phyloP scores from a whole-genome alignment of 441 rosid genomes.

The Pelargonium citronellum region DNA sequence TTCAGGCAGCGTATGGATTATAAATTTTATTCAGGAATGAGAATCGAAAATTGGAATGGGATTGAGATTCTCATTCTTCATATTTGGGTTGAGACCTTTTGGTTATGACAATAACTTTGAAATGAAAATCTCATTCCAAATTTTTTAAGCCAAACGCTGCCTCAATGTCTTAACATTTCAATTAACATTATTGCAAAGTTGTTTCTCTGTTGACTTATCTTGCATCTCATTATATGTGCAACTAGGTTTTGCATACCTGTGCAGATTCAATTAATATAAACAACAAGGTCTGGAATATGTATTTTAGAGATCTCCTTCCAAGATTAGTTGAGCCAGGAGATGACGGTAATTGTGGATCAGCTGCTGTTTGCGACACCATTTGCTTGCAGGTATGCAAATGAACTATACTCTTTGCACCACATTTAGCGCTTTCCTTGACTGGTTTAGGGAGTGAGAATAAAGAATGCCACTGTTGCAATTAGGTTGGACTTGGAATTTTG shows the following conservation, averaged over 20 bases:
- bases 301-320: conserved; percentile 14
- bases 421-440: not conserved
- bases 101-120: too few species aligned
- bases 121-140: too few species aligned
- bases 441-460: not conserved
- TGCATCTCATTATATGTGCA: not conserved
- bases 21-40: too few species aligned
- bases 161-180: not conserved
- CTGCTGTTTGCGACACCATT: conserved; percentile 18
- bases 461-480: too few species aligned
- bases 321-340: conserved; percentile 19
- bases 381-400: conserved; percentile 20
- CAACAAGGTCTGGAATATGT: conserved; percentile 17
- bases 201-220: not conserved
- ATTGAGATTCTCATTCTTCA: too few species aligned
- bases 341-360: conserved; percentile 20
- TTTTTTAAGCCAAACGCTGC: too few species aligned
- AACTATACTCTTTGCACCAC: not conserved
- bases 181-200: not conserved
- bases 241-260: conserved; percentile 14
- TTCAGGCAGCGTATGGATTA: too few species aligned
- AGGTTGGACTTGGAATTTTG: too few species aligned
- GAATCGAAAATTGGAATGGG: too few species aligned
- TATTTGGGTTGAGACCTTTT: too few species aligned
- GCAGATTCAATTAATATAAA: conserved; percentile 21